Evolutionary conservation across 108 stramenopile species (phyloP).

Genomic region (Fragilaria crotonensis): DNA sequence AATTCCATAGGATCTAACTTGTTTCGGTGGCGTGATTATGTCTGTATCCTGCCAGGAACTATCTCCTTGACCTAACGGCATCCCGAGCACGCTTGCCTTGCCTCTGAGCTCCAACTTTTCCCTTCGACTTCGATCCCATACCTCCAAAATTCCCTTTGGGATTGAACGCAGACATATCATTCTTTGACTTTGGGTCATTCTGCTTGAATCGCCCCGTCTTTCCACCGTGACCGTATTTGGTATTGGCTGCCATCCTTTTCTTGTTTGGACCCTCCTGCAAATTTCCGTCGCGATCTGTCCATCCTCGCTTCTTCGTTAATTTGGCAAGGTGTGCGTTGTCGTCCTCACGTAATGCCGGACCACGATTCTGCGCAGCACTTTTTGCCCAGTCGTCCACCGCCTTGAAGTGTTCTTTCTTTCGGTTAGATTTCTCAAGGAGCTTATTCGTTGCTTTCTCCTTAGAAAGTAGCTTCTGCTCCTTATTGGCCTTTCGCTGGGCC

Average conservation of each 20-base stretch:
- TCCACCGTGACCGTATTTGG: slow-evolving; percentile 78
- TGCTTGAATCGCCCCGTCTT: slow-evolving; percentile 84
- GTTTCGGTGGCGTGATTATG: too few relatives aligned
- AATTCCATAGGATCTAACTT: too few relatives aligned
- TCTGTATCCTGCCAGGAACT: too few relatives aligned
- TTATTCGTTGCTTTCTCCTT: slow-evolving; percentile 66
- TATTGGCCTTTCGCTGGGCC: slow-evolving; percentile 56
- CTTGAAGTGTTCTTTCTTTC: slow-evolving; percentile 79
- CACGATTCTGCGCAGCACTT: slow-evolving; percentile 49
- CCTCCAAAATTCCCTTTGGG: slow-evolving; percentile 79
- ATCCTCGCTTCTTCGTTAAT: background rate
- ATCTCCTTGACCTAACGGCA: slow-evolving; percentile 35
- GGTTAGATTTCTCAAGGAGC: slow-evolving; percentile 82
- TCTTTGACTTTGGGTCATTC: slow-evolving; percentile 64
- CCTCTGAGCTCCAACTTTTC: slow-evolving; percentile 43
- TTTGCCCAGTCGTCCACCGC: slow-evolving; percentile 87
- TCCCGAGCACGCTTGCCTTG: slow-evolving; percentile 79
- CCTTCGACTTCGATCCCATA: slow-evolving; percentile 46
- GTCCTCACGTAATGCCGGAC: slow-evolving; percentile 44
- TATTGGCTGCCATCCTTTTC: slow-evolving; percentile 54
- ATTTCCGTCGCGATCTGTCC: slow-evolving; percentile 18
- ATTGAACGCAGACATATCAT: slow-evolving; percentile 77
- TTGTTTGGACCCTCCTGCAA: slow-evolving; percentile 32
- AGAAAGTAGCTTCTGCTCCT: slow-evolving; percentile 48
- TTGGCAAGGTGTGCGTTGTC: slow-evolving; percentile 40